Conservation (phyloP, 2,329 filamentous ascomycete species). For the Nigrospora osmanthi region DNA sequence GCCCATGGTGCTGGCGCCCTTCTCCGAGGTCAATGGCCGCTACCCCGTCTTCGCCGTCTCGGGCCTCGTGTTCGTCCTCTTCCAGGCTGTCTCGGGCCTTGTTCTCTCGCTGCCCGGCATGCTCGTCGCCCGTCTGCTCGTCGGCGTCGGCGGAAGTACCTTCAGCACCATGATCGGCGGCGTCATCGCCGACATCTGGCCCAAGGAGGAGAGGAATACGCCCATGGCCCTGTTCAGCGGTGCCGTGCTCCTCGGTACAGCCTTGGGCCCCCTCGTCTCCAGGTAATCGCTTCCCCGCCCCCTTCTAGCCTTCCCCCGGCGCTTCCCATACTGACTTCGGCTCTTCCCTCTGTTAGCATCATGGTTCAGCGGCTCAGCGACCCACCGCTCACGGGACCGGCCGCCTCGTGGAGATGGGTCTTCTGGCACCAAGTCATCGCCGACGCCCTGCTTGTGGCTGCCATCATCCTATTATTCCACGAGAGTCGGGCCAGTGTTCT, state of each 20-base stretch:
- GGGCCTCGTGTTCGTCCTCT: constrained; percentile 63
- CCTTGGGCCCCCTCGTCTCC: constrained; percentile 65
- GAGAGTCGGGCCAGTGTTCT: constrained; percentile 80
- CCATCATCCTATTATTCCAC: constrained; percentile 63
- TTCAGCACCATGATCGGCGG: constrained; percentile 92
- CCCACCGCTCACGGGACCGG: constrained; percentile 6
- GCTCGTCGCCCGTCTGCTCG: constrained; percentile 66
- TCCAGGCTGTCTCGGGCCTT: constrained; percentile 66
- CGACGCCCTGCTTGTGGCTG: constrained; percentile 52
- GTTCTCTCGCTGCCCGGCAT: constrained; percentile 65
- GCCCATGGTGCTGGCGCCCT: constrained; percentile 79
- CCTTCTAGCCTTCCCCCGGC: no score
- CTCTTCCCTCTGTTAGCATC: constrained; percentile 15
- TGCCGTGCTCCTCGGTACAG: constrained; percentile 69
- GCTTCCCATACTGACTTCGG: no score
- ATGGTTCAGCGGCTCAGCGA: constrained; percentile 47
- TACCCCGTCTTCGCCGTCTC: constrained; percentile 73
- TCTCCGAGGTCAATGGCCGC: constrained; percentile 80
- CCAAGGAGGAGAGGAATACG: constrained; percentile 70
- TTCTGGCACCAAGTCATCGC: constrained; percentile 80
- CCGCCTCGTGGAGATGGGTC: constrained; percentile 69
- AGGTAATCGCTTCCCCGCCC: constrained; percentile 28
- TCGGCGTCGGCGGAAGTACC: constrained; percentile 67
- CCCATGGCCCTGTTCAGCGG: constrained; percentile 89
- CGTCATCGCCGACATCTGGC: constrained; percentile 80